Conservation (phyloP, 2,329 filamentous ascomycete species). For the Hymenotorrendiella dingleyae region DNA sequence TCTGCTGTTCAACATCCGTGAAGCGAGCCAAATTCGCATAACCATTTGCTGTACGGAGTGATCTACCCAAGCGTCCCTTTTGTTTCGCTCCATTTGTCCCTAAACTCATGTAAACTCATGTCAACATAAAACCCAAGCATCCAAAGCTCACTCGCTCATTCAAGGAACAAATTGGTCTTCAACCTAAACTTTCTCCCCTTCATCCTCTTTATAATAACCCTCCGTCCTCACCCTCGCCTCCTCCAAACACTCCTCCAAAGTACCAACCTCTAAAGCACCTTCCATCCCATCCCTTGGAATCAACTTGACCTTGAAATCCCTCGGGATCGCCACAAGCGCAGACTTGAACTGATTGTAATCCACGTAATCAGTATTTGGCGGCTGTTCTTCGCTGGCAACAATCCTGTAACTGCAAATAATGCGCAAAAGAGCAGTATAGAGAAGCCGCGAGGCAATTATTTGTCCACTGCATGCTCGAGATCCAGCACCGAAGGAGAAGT, state of each 20-base stretch:
- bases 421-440: constrained; percentile 44
- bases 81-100: too few species aligned
- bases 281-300: constrained; percentile 40
- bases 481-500: constrained; percentile 47
- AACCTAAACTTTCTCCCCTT: constrained; percentile 9
- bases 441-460: constrained; percentile 42
- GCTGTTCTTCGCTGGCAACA: constrained; percentile 40
- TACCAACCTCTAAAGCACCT: constrained; percentile 8
- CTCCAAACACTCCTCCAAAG: constrained; percentile 21
- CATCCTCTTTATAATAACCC: constrained; percentile 23
- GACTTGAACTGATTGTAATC: constrained; percentile 57
- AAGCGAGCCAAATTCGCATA: too few species aligned
- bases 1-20: too few species aligned
- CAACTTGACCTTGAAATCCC: constrained; percentile 52
- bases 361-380: constrained; percentile 56
- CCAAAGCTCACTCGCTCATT: too few species aligned
- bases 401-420: constrained; percentile 44
- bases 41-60: too few species aligned
- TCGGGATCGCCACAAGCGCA: constrained; percentile 53
- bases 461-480: constrained; percentile 46
- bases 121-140: too few species aligned
- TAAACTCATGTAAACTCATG: too few species aligned
- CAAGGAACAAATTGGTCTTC: too few species aligned
- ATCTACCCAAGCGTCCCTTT: too few species aligned
- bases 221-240: constrained; percentile 20